These are phyloP conservation scores for Fusarium keratoplasticum DNA, from an alignment of 2,329 filamentous ascomycete species.

Conservation along the genomic window DNA sequence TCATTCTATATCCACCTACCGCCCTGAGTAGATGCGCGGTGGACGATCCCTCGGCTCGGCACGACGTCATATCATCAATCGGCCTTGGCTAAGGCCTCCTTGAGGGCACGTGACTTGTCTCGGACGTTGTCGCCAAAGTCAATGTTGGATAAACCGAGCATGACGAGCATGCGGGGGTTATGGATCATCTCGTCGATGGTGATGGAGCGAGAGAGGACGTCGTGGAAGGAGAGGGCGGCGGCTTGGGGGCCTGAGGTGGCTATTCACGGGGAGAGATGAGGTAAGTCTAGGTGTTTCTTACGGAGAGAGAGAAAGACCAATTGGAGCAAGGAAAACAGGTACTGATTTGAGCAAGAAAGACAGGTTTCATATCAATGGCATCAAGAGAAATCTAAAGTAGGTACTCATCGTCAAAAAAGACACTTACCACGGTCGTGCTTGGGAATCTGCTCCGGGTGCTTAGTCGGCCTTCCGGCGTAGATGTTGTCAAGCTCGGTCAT, in stretches of 20 bases:
- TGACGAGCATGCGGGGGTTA: constrained; percentile 45
- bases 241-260: constrained; percentile 35
- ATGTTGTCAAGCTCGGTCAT: constrained; percentile 56
- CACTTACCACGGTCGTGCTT: constrained; percentile 44
- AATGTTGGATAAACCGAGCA: constrained; percentile 48
- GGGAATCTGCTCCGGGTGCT: constrained; percentile 52
- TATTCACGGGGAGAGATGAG: constrained; percentile 3
- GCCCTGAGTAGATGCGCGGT: too few relatives aligned
- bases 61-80: constrained; percentile 16
- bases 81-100: constrained; percentile 31
- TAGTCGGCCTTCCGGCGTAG: constrained; percentile 46
- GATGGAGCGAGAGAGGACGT: constrained; percentile 47
- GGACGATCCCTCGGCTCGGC: constrained; percentile 16
- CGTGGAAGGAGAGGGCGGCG: constrained; percentile 43
- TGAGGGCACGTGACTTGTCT: constrained; percentile 42
- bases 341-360: background rate
- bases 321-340: background rate
- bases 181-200: constrained; percentile 49
- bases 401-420: background rate
- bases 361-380: background rate
- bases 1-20: background rate
- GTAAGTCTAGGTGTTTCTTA: background rate
- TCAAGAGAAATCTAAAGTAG: background rate
- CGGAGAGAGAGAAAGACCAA: background rate
- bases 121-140: constrained; percentile 47